Conservation (phyloP, 116 monocot species). For the Dioscorea cayenensis region DNA sequence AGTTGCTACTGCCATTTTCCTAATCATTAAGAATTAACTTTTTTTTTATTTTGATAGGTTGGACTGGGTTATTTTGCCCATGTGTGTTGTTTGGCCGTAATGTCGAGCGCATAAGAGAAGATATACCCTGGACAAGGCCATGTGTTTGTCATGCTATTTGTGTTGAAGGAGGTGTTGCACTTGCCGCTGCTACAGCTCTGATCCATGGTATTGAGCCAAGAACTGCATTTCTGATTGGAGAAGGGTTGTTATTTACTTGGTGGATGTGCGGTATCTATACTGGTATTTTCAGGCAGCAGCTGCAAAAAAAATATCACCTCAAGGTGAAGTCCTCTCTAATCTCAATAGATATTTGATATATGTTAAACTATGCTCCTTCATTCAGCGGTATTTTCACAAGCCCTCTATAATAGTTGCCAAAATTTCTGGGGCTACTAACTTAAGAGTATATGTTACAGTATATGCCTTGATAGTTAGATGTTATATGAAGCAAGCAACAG, state of each 20-base stretch:
- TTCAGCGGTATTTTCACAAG: neutral
- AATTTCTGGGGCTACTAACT: too few relatives aligned
- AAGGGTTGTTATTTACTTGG: slow-evolving; percentile 63
- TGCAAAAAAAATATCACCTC: slow-evolving; percentile 82
- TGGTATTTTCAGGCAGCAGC: slow-evolving; percentile 51
- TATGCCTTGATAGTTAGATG: too few relatives aligned
- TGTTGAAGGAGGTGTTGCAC: slow-evolving; percentile 69
- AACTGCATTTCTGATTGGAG: slow-evolving; percentile 58
- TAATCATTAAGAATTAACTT: neutral
- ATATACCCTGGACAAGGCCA: slow-evolving; percentile 53
- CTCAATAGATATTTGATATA: slow-evolving; percentile 22
- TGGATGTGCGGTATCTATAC: slow-evolving; percentile 81
- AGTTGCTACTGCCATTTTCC: neutral
- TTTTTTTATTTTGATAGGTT: slow-evolving; percentile 25
- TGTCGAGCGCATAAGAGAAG: slow-evolving; percentile 65
- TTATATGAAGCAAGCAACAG: too few relatives aligned
- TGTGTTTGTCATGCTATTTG: slow-evolving; percentile 63
- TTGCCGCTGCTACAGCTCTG: slow-evolving; percentile 54
- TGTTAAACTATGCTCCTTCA: slow-evolving; percentile 14
- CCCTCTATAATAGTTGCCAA: neutral
- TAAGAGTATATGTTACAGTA: too few relatives aligned
- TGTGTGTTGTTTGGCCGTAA: slow-evolving; percentile 78
- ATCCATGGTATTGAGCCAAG: slow-evolving; percentile 63
- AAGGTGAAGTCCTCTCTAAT: slow-evolving; percentile 23
- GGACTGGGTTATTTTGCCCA: slow-evolving; percentile 79